Evolutionary conservation across 306 rosid species (phyloP), one percentile per base, ranked within the genome.

Genomic region (Medicago ruthenica): DNA sequence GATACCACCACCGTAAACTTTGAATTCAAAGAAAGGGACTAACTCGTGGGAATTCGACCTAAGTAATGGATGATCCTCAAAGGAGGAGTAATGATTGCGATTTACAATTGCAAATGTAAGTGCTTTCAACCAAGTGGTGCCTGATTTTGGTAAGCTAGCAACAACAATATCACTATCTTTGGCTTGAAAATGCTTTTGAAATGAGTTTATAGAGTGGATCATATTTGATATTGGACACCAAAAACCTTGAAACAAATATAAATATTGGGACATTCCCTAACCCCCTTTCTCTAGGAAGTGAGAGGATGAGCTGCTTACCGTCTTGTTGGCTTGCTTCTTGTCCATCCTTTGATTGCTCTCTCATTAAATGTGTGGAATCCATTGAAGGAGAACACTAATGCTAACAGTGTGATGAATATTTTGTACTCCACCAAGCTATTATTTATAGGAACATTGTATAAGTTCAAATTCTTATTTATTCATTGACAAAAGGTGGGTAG

Each of bases 81-180:
- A 34, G 27, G 16, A 24, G 4, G 31, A 0, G 14, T 27, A 27
- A 3, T 27, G 31, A 27, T 71, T 12, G 37, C 82, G 84, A 4
- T 85, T 89, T 3, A 68, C 68, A 6, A 69, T 16, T 34, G 93
- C 73, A 42, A 85, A 89, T 11, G 87, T 65, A n/a, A 87, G 73
- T 20, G 85, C 88, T 79, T 81, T 89, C 17, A 89, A 54, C 93
- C 89, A 89, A 1, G 93, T 89, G 39, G 89, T 85, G 18, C 91
- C 93, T 20, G 93, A 83, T 87, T 89, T 89, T 7, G 89, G 91
- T 0, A 83, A 8, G 0, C 76, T 51, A 3, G 91, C 85, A 12
- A 87, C 37, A 8, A 87, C 6, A 16, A 85, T 27, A 48, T 89
- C 91, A 15, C 16, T 55, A 8, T 89, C 81, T 10, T 11, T 60